phyloP scores from a whole-genome alignment of 495 filamentous ascomycete species.

The Xylaria intraflava region DNA sequence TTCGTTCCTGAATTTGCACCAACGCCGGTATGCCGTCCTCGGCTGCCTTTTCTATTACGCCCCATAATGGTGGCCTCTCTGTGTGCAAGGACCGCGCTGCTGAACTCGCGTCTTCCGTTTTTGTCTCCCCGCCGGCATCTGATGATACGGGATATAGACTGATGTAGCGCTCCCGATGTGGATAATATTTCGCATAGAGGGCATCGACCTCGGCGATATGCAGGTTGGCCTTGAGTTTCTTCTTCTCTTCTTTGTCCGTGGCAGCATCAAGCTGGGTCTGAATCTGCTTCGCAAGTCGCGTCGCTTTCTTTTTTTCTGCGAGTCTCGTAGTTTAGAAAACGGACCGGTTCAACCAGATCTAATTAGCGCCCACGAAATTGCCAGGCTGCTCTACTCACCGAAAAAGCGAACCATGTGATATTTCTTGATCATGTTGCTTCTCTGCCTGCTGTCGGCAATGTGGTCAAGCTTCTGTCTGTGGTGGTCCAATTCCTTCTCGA shows the following conservation, averaged over 20 bases:
- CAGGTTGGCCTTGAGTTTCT: conserved; percentile 49
- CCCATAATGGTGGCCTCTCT: conserved; percentile 58
- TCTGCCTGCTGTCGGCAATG: conserved; percentile 48
- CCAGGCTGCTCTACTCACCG: conserved; percentile 42
- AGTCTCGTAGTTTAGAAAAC: neutral
- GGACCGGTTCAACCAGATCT: neutral
- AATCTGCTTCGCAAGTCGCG: conserved; percentile 58
- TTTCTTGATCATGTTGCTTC: conserved; percentile 68
- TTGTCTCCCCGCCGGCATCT: conserved; percentile 2
- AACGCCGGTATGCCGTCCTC: conserved; percentile 41
- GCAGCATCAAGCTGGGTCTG: conserved; percentile 46
- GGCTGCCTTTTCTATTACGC: conserved; percentile 60
- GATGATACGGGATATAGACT: conserved; percentile 59
- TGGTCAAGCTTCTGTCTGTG: conserved; percentile 65
- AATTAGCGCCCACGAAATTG: neutral
- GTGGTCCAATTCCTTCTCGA: conserved; percentile 72
- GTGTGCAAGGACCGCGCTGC: conserved; percentile 31
- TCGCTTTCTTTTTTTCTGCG: conserved; percentile 79
- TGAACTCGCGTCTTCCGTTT: conserved; percentile 26
- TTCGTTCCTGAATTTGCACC: conserved; percentile 20
- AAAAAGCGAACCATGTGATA: conserved; percentile 96
- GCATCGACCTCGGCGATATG: conserved; percentile 71
- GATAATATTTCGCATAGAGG: conserved; percentile 80
- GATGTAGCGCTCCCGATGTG: conserved; percentile 71
- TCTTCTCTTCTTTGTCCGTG: conserved; percentile 41